Evolutionary conservation across 2,329 filamentous ascomycete species (phyloP).

Genomic region (Fusarium verrucosum): DNA sequence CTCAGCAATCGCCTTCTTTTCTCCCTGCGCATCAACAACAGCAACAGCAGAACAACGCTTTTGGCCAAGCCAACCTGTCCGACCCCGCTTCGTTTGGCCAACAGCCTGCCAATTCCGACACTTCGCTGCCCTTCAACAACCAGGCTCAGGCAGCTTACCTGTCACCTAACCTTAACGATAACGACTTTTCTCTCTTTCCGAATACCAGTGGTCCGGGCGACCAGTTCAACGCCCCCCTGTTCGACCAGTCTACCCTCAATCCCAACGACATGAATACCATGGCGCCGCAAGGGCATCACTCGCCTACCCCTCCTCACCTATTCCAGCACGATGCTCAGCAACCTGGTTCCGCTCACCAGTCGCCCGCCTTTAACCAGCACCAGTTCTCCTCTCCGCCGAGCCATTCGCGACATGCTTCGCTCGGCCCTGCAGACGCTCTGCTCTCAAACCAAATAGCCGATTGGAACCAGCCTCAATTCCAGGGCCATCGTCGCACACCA

Average conservation of each 20-base stretch:
- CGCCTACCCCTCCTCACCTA: slow-evolving; percentile 65
- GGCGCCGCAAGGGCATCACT: slow-evolving; percentile 65
- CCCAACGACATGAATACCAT: slow-evolving; percentile 62
- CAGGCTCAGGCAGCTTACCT: slow-evolving; percentile 59
- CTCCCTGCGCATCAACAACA: slow-evolving; percentile 49
- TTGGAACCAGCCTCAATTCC: slow-evolving; percentile 71
- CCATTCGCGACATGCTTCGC: slow-evolving; percentile 66
- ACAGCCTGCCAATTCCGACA: slow-evolving; percentile 51
- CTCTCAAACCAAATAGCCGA: slow-evolving; percentile 61
- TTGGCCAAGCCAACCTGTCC: slow-evolving; percentile 47
- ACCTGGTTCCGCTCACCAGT: slow-evolving; percentile 62
- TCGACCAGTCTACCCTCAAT: slow-evolving; percentile 59
- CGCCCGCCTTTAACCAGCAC: slow-evolving; percentile 65
- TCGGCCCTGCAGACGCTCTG: slow-evolving; percentile 67
- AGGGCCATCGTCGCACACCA: slow-evolving; percentile 81
- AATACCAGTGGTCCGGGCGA: slow-evolving; percentile 61
- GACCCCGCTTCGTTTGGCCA: slow-evolving; percentile 54
- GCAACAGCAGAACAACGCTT: slow-evolving; percentile 44
- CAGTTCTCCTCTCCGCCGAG: slow-evolving; percentile 63
- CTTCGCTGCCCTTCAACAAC: slow-evolving; percentile 53
- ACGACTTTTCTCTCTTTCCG: slow-evolving; percentile 73
- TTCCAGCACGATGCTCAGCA: slow-evolving; percentile 60
- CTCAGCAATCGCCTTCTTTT: slow-evolving; percentile 53
- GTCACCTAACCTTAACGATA: slow-evolving; percentile 60
- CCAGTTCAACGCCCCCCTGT: slow-evolving; percentile 70